Evolutionary conservation across 208 protist species (phyloP), one percentile per base, ranked within the genome.

Genomic region (Trypanosomatidae sp.): DNA sequence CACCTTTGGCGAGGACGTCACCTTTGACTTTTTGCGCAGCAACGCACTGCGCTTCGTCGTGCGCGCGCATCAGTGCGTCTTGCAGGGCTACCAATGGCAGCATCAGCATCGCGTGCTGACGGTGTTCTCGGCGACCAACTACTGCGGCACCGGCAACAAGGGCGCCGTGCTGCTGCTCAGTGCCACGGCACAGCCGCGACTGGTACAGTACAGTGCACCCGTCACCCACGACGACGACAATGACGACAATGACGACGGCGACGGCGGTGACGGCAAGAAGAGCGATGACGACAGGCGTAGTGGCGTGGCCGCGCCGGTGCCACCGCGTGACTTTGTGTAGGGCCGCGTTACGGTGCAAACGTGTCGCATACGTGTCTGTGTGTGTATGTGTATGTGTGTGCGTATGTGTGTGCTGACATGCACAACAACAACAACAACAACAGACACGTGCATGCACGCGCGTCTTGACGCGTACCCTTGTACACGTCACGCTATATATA

Each of bases 91-190:
- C 63, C 95, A 99, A 66, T 99, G 99, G 75, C 96, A 96, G 24
- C 97, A 98, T 23, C 89, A 98, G 33, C 57, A 94, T 16, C 86
- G 97, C 51, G 74, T 99, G 42, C 92, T 99, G 26, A 99, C 98
- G 0, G 47, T 99, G 5, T 99, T 99, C 71, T 98, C 95, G 0
- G 98, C 98, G 0, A 95, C 98, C 10, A 99, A 99, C 69, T 99
- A 99, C 75, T 99, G 96, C 61, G 96, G 97, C 43, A 94, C 98
- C 61, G 96, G 99, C 43, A 99, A 99, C 64, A 96, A 97, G 15
- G 98, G 97, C 1, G 96, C 97, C 1, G 94, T 99, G 25, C 56
- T 90, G 20, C 61, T 86, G 43, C 42, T 92, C 3, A 68, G 88
- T 43, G 44, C 28, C 1, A 15, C 50, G 6, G 72, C 72, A 13